Evolutionary conservation across 169 alveolate species (phyloP).

Genomic region (Prorocentrum cordatum): DNA sequence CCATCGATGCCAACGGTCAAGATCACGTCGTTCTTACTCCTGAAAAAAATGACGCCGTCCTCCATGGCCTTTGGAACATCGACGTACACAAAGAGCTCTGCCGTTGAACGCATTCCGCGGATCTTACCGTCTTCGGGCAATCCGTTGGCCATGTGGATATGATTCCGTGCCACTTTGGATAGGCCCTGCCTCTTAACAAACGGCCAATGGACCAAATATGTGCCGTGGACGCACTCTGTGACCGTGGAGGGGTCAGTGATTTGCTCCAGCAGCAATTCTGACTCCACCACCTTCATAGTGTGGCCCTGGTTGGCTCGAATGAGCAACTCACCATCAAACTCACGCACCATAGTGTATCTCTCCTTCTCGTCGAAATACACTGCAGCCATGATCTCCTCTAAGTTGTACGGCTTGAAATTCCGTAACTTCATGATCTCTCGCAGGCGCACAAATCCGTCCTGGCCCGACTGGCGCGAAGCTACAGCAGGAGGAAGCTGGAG

Average conservation of each 20-base stretch:
- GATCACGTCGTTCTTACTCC: slow-evolving; percentile 51
- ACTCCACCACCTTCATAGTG: background rate
- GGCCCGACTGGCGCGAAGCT: too few relatives aligned
- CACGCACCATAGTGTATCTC: slow-evolving; percentile 63
- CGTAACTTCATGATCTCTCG: slow-evolving; percentile 44
- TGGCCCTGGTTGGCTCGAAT: slow-evolving; percentile 66
- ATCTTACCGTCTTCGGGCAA: slow-evolving; percentile 64
- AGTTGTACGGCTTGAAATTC: slow-evolving; percentile 18
- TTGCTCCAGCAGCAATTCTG: slow-evolving; percentile 28
- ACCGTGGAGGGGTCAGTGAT: slow-evolving; percentile 39
- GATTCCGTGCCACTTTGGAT: slow-evolving; percentile 60
- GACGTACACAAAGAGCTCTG: slow-evolving; percentile 47
- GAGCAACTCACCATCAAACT: slow-evolving; percentile 29
- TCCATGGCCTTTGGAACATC: slow-evolving; percentile 44
- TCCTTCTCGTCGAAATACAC: slow-evolving; percentile 64
- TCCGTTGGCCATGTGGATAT: slow-evolving; percentile 56
- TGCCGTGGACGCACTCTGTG: slow-evolving; percentile 43
- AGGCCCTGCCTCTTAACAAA: slow-evolving; percentile 44
- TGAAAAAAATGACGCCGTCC: slow-evolving; percentile 43
- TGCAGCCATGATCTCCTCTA: slow-evolving; percentile 52
- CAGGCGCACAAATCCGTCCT: slow-evolving; percentile 65
- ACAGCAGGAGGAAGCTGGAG: too few relatives aligned
- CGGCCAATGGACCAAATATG: slow-evolving; percentile 59
- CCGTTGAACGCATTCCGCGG: slow-evolving; percentile 64
- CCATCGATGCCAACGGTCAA: slow-evolving; percentile 15